Base-by-base conservation (phyloP, 805 yeast genomes). In the Yamadazyma ubonensis region DNA sequence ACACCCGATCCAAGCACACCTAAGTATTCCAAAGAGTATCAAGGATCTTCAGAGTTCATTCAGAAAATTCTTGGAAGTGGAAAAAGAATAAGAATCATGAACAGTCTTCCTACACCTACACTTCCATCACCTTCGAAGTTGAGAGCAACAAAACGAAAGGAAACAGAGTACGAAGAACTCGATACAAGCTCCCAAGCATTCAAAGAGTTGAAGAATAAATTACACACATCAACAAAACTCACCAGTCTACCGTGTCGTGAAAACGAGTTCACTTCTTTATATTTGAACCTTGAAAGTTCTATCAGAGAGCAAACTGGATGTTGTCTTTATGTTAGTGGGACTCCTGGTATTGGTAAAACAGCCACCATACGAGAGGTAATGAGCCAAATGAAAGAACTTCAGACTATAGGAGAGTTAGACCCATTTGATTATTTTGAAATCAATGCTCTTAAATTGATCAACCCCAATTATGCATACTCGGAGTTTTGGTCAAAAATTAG, bases 291-390 rank as follows among this genome's bases (percentile, higher is more conserved):
- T 3, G 89, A 88, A 50, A 71, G 79, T 32, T 85, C 96, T 0
- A 76, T 91, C 23, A 71, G 71, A 33, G 74, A 82, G 11, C 76
- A 77, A 29, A 74, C 83, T 1, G 97, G 98, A 0, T 76, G 90
- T 6, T 87, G 96, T 49, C 62, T 93, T 5, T 93, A 90, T 56
- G 80, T 93, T 8, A 87, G 96, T 60, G 99, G 99, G 3, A 88
- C 96, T 0, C 99, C 99, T 0, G 99, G 99, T 6, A 91, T 95
- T 2, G 99, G 99, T 9, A 93, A 93, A 57, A 91, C 99, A 0
- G 93, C 95, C 3, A 91, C 98, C 0, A 81, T 91, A 2, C 66
- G 96, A 39, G 96, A 89, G 53, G 97, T 86, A 0, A 75, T 93
- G 18, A 73, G 78, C 23, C 88, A 84, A 52, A 61, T 93, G 25